phyloP scores from a whole-genome alignment of 1,284 basidiomycete species.

The Sporisorium scitamineum region DNA sequence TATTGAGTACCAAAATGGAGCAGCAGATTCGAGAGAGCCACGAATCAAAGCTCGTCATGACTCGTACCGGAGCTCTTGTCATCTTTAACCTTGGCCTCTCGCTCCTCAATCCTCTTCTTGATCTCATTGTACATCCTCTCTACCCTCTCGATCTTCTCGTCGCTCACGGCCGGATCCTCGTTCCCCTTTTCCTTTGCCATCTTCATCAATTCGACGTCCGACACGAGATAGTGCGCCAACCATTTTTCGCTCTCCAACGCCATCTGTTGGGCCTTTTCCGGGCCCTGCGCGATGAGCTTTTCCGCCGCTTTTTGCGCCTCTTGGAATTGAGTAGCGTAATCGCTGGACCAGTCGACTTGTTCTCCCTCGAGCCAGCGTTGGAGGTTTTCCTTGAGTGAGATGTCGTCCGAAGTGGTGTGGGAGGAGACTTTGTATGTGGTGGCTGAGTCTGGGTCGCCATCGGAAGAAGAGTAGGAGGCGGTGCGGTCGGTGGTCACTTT shows the following conservation, averaged over 20 bases:
- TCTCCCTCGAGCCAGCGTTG: conserved; percentile 58
- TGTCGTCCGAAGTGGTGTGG: conserved; percentile 8
- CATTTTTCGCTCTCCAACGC: conserved; percentile 60
- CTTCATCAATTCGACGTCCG: conserved; percentile 57
- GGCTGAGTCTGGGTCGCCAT: conserved; percentile 12
- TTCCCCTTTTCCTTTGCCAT: conserved; percentile 31
- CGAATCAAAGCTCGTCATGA: conserved; percentile 34
- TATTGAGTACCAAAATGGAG: too few relatives aligned
- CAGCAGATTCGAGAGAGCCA: not conserved
- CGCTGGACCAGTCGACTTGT: conserved; percentile 51
- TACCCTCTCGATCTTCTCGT: conserved; percentile 45
- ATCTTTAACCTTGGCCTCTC: conserved; percentile 21
- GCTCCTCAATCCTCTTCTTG: conserved; percentile 29
- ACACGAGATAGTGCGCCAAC: conserved; percentile 51
- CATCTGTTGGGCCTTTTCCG: conserved; percentile 51
- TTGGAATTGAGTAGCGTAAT: conserved; percentile 49
- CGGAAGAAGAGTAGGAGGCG: conserved; percentile 38
- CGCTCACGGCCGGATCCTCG: conserved; percentile 25
- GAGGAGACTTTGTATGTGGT: conserved; percentile 39
- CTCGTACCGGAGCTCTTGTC: not conserved
- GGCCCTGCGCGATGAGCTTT: conserved; percentile 40
- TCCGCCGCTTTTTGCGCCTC: conserved; percentile 52
- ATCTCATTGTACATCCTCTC: conserved; percentile 47
- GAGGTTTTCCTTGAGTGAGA: conserved; percentile 52
- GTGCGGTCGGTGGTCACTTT: conserved; percentile 26